Base-by-base conservation (phyloP, 164 flowering plant species). In the Umbellularia californica region DNA sequence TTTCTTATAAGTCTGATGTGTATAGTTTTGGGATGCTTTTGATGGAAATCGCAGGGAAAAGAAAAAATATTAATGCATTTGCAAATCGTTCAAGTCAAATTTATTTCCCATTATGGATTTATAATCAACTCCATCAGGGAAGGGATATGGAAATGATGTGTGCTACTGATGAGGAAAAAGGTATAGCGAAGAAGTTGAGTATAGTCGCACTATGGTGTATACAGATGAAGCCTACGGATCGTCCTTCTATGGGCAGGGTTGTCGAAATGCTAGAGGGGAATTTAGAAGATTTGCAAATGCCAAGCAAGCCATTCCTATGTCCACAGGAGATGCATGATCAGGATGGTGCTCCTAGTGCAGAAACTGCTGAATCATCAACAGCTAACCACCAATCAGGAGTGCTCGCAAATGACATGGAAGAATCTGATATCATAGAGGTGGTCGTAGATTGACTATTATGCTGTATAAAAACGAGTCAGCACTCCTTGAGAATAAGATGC, bases 141-240 rank as follows among this genome's bases (percentile, higher is more conserved):
- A 60, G 50, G 47, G 69, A 17, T 0, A 14, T 41, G 22, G 69
- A 41, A 30, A 28, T 24, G 35, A 69, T 22, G 6, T 17, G 20
- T 0, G 17, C 13, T 0, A 28, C 65, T 1, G 14, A 5, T 24
- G 69, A 11, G 1, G 73, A 62, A 3, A 62, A 41, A 23, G 41
- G 30, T 1, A 68, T 62, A 19, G 60, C 68, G 0, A 69, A 22
- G 72, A 75, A 75, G 68, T 10, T 68, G 58, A 67, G 23, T 19
- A 55, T 69, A 19, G 68, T 75, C 1, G 77, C 66, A 14, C 72
- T 75, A 3, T 68, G 77, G 77, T 75, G 72, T 52, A 75, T 75
- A 69, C 77, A 75, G n/a, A 27, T 69, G 72, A 69, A 75, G 10
- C 72, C 77, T 1, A 23, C 12, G 3, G 51, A 24, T 47, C 72